These are phyloP conservation scores for Acanthamoeba culbertsoni DNA, from an alignment of 208 protist species.

Conservation along the genomic window DNA sequence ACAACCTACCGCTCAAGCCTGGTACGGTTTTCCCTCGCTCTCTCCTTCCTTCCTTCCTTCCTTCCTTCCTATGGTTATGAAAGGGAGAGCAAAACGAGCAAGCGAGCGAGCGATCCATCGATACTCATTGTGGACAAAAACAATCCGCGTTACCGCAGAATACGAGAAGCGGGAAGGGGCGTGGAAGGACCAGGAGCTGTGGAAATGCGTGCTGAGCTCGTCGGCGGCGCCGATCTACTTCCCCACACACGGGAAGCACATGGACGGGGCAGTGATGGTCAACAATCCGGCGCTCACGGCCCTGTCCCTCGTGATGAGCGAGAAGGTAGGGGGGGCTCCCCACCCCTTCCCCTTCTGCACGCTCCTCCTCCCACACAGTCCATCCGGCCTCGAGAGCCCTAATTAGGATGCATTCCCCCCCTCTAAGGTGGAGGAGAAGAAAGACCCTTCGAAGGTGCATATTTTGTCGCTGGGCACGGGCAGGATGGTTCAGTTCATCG, in stretches of 20 bases:
- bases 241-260: neutral
- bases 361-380: neutral
- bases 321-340: neutral
- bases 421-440: neutral
- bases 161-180: neutral
- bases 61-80: no score
- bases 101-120: no score
- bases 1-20: constrained; percentile 36
- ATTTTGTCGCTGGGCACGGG: constrained; percentile 9
- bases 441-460: neutral
- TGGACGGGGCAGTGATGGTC: constrained; percentile 39
- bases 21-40: neutral
- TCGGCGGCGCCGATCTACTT: constrained; percentile 52
- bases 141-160: no score
- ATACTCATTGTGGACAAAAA: neutral
- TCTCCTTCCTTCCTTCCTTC: no score
- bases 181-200: constrained; percentile 31
- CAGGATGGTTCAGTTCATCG: constrained; percentile 14
- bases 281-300: constrained; percentile 14
- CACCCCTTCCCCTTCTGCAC: neutral
- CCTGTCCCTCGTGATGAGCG: neutral
- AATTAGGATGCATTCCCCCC: neutral
- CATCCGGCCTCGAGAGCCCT: neutral
- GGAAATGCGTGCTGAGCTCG: constrained; percentile 45
- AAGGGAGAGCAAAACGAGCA: no score